These are phyloP conservation scores for Trichomonascus vanleenenianus DNA, from an alignment of 805 yeast genomes.

Conservation along the genomic window DNA sequence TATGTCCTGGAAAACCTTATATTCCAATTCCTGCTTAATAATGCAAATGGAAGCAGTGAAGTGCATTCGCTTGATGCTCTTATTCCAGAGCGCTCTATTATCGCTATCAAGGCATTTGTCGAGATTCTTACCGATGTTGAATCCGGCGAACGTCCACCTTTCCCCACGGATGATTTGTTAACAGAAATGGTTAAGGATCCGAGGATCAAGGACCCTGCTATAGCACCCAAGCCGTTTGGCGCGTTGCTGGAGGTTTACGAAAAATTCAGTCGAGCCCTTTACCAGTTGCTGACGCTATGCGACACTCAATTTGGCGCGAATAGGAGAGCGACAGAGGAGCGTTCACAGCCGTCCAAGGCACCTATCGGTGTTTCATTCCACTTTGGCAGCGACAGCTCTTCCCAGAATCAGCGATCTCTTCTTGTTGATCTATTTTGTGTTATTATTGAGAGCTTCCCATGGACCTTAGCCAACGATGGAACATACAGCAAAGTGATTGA, in stretches of 20 bases:
- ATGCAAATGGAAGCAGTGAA: slow-evolving; percentile 36
- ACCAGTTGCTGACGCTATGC: slow-evolving; percentile 46
- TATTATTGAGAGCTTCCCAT: slow-evolving; percentile 65
- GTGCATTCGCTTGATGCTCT: slow-evolving; percentile 46
- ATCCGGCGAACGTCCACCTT: slow-evolving; percentile 53
- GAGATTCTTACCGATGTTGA: slow-evolving; percentile 60
- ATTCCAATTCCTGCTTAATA: slow-evolving; percentile 47
- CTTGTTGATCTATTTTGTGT: slow-evolving; percentile 60
- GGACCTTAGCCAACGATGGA: slow-evolving; percentile 47
- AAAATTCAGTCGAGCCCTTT: slow-evolving; percentile 56
- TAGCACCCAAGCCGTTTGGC: slow-evolving; percentile 14
- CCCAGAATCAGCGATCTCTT: slow-evolving; percentile 21
- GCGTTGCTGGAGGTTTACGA: slow-evolving; percentile 43
- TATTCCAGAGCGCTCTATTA: slow-evolving; percentile 59
- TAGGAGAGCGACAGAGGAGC: slow-evolving; percentile 27
- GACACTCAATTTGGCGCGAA: slow-evolving; percentile 53
- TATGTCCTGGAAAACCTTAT: slow-evolving; percentile 73
- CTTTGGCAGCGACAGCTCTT: slow-evolving; percentile 23
- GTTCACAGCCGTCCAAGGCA: slow-evolving; percentile 27
- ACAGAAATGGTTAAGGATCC: neutral
- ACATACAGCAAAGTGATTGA: slow-evolving; percentile 64
- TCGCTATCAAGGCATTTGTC: slow-evolving; percentile 65
- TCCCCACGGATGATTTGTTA: slow-evolving; percentile 54
- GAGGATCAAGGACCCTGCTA: slow-evolving; percentile 7
- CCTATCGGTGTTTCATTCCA: slow-evolving; percentile 34